Base-by-base conservation (phyloP, 2,329 filamentous ascomycete genomes). In the Penicillium hesseltinei region DNA sequence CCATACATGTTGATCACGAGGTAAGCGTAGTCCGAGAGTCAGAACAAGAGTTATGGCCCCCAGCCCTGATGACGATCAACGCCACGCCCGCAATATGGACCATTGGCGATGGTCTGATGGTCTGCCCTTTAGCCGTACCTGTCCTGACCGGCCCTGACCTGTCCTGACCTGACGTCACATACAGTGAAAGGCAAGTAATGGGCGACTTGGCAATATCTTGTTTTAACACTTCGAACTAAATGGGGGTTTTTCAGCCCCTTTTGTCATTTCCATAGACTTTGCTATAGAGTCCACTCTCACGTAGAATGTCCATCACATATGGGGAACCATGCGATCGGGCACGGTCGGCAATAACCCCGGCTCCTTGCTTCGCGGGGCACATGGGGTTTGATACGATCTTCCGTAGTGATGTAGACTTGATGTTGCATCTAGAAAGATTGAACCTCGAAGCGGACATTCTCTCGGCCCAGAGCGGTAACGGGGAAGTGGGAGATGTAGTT, bases 291-390 rank as follows among this genome's bases (percentile, higher is more conserved):
- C 13, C 39, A 42, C 21, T 39, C 11, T n/a, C 17, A 15, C 13
- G 23, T 15, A 36, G n/a, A 23, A 49, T 27, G 11, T 49, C 39
- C 21, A n/a, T 39, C 33, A 13, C 17, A 27, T n/a, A 62, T 62
- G 60, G 60, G 42, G 54, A 60, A 58, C 63, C 63, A 65, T 62
- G 57, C 56, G 51, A 39, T 44, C 51, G 39, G 36, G 56, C 58
- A 60, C 62, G 52, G 48, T 53, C 49, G 56, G 27, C 51, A 58
- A 61, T 57, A 50, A 33, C 58, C 62, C 57, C 50, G 55, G 53
- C 61, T 61, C 65, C 70, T 72, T 72, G 53, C 69, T 54, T 70
- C 59, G 62, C 53, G 60, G 59, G 62, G 64, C 60, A 55, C 59
- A 64, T 59, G 59, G 25, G 25, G 25, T 27, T 38, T 53, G 50